Evolutionary conservation across 148 eudicot species (phyloP).

Genomic region (Nepenthes mirabilis): DNA sequence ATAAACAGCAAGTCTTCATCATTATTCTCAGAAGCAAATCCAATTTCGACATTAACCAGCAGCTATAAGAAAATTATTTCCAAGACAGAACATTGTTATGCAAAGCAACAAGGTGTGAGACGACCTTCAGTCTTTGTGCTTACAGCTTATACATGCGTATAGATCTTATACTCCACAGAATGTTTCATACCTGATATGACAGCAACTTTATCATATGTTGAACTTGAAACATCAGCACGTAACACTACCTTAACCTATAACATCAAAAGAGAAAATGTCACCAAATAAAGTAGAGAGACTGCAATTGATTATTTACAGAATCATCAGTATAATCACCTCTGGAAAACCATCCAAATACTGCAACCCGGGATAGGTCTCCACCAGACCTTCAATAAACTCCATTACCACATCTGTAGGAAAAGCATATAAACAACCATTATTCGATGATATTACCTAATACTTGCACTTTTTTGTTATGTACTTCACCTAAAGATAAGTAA

Average conservation of each 20-base stretch:
- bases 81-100: background rate
- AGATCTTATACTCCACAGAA: background rate
- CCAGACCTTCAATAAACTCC: conserved; percentile 89
- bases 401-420: conserved; percentile 69
- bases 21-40: no score
- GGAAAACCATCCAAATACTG: conserved; percentile 98
- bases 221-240: conserved; percentile 77
- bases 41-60: no score
- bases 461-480: background rate
- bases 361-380: conserved; percentile 92
- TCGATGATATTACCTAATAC: background rate
- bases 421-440: background rate
- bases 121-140: no score
- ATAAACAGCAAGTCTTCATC: no score
- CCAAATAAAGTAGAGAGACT: background rate
- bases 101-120: background rate
- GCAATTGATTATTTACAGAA: background rate
- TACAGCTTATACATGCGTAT: background rate
- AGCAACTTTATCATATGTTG: conserved; percentile 70
- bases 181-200: conserved; percentile 65
- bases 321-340: conserved; percentile 27
- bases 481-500: background rate
- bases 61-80: no score
- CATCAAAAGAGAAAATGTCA: background rate
- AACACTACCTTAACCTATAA: conserved; percentile 82